Evolutionary conservation across 495 filamentous ascomycete genomes (phyloP), one percentile per base, ranked within the genome.

Genomic region (Penicillium steckii): DNA sequence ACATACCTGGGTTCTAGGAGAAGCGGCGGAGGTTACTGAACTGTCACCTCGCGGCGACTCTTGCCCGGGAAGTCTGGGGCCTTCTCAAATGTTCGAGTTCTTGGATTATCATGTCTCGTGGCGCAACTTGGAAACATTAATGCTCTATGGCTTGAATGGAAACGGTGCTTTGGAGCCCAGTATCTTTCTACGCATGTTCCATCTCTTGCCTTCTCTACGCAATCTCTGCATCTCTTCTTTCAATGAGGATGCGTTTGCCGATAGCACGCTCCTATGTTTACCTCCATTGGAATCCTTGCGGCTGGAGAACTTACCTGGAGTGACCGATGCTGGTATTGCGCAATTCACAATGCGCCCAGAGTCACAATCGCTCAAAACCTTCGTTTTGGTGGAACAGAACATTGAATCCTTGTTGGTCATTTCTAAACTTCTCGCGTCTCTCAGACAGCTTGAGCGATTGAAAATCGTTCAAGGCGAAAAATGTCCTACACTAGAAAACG

Each of bases 171-270:
- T 92, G 22, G 82, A 84, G 19, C 80, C 84, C 22, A 73, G 85
- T 49, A 73, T 85, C 26, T 84, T 95, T 52, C 72, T 89, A n/a
- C 82, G 83, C 17, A 75, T 83, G 50, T 75, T 95, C 33, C 78
- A 81, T 29, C 74, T 77, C 6, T 68, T 95, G 4, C 89, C 92
- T 1, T 76, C 79, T 1, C 74, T 97, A 23, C 77, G 83, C 51
- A 79, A 90, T 57, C 80, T 97, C 15, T 82, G 86, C 59, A 72
- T 97, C 42, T 89, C 90, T 8, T 81, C 80, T 44, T 84, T 96
- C 22, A 82, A 87, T 18, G 75, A 79, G 26, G 78, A 84, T 22
- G 81, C 87, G 23, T 95, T 95, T 69, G 84, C 85, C 48, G 85
- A 95, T 61, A 68, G 71, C 46, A 84, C 84, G 46, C 68, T 95